Conservation (phyloP, 495 filamentous ascomycete species). For the Platismatia glauca region DNA sequence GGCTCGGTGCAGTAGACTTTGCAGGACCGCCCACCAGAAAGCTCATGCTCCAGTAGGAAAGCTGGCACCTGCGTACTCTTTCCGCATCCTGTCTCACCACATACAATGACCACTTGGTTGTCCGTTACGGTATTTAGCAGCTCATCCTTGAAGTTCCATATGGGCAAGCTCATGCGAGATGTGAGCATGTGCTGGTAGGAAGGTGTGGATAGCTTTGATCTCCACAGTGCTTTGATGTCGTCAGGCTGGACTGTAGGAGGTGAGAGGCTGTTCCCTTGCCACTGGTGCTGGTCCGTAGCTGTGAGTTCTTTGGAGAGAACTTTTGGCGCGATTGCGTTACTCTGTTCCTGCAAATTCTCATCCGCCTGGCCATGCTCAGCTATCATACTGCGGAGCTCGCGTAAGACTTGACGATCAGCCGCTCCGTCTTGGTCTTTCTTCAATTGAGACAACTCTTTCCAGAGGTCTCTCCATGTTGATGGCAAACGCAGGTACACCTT, state of each 20-base stretch:
- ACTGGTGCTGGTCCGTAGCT: not conserved
- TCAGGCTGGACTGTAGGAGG: constrained; percentile 39
- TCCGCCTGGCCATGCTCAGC: constrained; percentile 28
- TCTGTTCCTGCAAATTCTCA: not conserved
- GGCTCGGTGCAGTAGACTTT: constrained; percentile 95
- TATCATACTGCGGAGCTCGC: constrained; percentile 52
- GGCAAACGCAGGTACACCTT: constrained; percentile 75
- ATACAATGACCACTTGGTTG: constrained; percentile 80
- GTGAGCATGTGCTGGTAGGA: constrained; percentile 43
- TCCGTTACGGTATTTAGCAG: constrained; percentile 63
- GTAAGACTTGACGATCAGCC: constrained; percentile 55
- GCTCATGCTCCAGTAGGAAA: constrained; percentile 81
- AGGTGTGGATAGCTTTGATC: constrained; percentile 52
- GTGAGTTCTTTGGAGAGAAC: not conserved
- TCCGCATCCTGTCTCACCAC: constrained; percentile 91
- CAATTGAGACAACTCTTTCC: constrained; percentile 61
- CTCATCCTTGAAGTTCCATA: constrained; percentile 74
- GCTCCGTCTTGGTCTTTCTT: constrained; percentile 62
- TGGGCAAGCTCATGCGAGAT: constrained; percentile 66
- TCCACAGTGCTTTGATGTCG: constrained; percentile 57
- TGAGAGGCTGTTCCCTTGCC: not conserved
- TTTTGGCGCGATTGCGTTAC: not conserved
- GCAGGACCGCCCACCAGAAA: constrained; percentile 68
- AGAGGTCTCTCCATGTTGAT: constrained; percentile 73
- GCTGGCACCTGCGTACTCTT: constrained; percentile 96